Evolutionary conservation across 768 basidiomycete genomes (phyloP).

Genomic region (Tricholoma hemisulphureum): DNA sequence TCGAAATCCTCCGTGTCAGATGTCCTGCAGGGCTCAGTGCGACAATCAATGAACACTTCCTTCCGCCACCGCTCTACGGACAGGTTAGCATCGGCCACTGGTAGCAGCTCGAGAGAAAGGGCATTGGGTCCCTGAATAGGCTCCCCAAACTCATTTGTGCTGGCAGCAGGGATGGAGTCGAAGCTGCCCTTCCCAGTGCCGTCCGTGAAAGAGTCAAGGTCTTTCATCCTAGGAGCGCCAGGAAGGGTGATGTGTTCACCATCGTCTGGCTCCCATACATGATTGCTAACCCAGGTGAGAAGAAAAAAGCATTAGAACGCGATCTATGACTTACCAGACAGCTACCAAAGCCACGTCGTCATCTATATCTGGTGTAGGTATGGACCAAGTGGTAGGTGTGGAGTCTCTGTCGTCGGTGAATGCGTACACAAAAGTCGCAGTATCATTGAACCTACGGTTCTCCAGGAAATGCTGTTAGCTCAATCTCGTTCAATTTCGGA

Average conservation of each 20-base stretch:
- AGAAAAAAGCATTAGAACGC: not conserved
- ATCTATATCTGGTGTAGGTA: slow-evolving; percentile 6
- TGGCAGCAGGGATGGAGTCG: slow-evolving; percentile 41
- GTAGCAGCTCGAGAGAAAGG: slow-evolving; percentile 30
- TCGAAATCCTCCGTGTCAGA: slow-evolving; percentile 14
- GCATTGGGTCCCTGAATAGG: slow-evolving; percentile 34
- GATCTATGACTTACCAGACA: slow-evolving; percentile 13
- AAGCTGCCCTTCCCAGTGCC: slow-evolving; percentile 54
- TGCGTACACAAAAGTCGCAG: not conserved
- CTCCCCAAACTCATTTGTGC: slow-evolving; percentile 34
- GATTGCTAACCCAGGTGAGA: slow-evolving; percentile 7
- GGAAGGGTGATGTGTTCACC: slow-evolving; percentile 28
- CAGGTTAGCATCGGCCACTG: slow-evolving; percentile 21
- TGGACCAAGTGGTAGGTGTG: slow-evolving; percentile 9
- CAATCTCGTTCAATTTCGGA: not conserved
- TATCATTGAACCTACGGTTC: slow-evolving; percentile 1
- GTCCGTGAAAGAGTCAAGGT: slow-evolving; percentile 60
- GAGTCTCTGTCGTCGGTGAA: not conserved
- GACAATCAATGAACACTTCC: slow-evolving; percentile 30
- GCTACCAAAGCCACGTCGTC: slow-evolving; percentile 12
- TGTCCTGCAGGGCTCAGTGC: slow-evolving; percentile 10
- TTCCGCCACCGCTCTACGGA: slow-evolving; percentile 47
- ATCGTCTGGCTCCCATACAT: slow-evolving; percentile 4
- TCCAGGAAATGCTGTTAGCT: slow-evolving; percentile 2
- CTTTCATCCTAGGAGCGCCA: slow-evolving; percentile 51